Evolutionary conservation across 331 rosid genomes (phyloP), one percentile per base, ranked within the genome.

Genomic region (Pyrus hybrid): DNA sequence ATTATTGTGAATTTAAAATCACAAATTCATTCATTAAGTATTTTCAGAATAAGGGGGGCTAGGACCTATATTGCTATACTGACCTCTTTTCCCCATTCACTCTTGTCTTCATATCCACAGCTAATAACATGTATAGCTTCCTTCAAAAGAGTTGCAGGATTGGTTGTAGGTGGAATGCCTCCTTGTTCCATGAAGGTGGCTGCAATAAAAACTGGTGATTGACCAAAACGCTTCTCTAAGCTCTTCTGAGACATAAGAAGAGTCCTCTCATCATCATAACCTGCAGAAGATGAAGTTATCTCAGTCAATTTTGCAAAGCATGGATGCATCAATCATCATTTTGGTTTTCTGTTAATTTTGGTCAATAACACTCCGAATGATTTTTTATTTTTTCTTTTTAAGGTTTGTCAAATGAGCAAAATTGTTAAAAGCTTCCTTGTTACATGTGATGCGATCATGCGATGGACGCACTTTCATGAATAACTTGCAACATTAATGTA

Each of bases 61-160:
- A 18, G 60, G 37, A 29, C 23, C 12, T 69, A 61, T 77, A 47
- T 67, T 70, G 66, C 67, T 75, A 63, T 68, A 82, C 88, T 77
- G 51, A 94, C 99, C 97, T 94, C 99, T 85, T 92, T 94, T 25
- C 99, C 99, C 99, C 99, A 94, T 71, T 94, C 99, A 47, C 89
- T 85, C 87, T 94, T 94, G 84, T 94, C 99, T 84, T 94, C 99
- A 63, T 94, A 94, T 35, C 99, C 99, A 83, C 99, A 94, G 66
- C 99, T 92, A 79, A 94, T 94, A 70, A 94, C 99, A 80, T 94
- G 97, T 79, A 94, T 94, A 65, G 99, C 99, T 83, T 94, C 99
- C 87, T 92, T 94, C 71, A 94, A 80, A 83, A 94, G 97, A 79
- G 97, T 94, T 76, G 99, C 91, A 73, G 99, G 96, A 73, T 94